Percentiles rank a stretch among this genome's conserved stretches.
phyloP scores from a whole-genome alignment of 2,329 filamentous ascomycete genomes.

The Xylariaceae sp. region DNA sequence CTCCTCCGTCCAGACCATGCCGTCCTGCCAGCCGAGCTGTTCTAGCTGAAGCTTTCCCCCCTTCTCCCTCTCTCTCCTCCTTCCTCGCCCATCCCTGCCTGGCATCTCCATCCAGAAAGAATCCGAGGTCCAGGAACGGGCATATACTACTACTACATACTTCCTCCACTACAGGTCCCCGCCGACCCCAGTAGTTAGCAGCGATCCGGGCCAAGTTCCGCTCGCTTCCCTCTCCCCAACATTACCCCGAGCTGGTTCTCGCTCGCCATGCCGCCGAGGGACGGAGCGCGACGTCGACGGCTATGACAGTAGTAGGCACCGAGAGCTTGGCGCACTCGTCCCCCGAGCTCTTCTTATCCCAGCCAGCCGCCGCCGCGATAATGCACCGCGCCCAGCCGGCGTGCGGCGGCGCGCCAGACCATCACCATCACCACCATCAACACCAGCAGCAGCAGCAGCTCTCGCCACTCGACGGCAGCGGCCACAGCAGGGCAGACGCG shows the following conservation, averaged over 20 bases:
- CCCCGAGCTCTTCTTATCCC: constrained; percentile 10
- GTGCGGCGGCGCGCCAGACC: too few relatives aligned
- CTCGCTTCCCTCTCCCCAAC: constrained; percentile 29
- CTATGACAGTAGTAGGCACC: not conserved
- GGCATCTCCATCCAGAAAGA: not conserved
- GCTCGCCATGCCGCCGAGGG: constrained; percentile 22
- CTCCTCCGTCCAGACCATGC: too few relatives aligned
- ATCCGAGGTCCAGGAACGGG: too few relatives aligned
- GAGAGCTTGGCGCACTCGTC: too few relatives aligned
- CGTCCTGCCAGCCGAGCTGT: not conserved
- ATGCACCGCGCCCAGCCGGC: not conserved
- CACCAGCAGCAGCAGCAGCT: constrained; percentile 7
- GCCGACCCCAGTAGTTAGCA: not conserved
- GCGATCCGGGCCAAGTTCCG: too few relatives aligned
- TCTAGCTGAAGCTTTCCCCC: not conserved
- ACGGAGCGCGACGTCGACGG: too few relatives aligned
- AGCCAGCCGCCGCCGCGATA: constrained; percentile 6
- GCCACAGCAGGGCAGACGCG: constrained; percentile 23
- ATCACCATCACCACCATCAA: too few relatives aligned
- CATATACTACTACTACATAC: too few relatives aligned
- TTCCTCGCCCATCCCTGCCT: not conserved
- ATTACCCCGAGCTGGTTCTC: constrained; percentile 37
- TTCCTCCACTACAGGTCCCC: not conserved
- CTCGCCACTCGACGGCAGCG: constrained; percentile 16
- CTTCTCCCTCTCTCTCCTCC: not conserved